These are phyloP conservation scores for Neurospora intermedia DNA, from an alignment of 495 filamentous ascomycete species.

Conservation along the genomic window DNA sequence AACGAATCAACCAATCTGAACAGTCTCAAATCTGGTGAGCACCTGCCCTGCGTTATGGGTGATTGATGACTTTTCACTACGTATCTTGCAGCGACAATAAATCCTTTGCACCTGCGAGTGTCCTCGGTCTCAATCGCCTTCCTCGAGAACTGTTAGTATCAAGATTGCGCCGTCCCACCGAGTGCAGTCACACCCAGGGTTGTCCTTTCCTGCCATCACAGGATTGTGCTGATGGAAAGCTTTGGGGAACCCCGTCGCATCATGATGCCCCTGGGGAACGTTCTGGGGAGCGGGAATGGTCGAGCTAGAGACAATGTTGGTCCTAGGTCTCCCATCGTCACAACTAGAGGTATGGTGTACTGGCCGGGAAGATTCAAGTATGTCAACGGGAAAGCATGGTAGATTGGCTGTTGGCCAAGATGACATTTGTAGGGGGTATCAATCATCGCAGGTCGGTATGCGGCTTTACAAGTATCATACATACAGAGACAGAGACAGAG, in stretches of 20 bases:
- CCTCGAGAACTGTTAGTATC: not conserved
- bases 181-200: not conserved
- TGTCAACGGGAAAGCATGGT: not conserved
- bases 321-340: not conserved
- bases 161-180: not conserved
- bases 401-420: not conserved
- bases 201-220: not conserved
- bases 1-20: not conserved
- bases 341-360: not conserved
- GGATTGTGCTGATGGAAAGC: not conserved
- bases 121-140: not conserved
- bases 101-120: not conserved
- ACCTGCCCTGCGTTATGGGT: not conserved
- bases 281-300: not conserved
- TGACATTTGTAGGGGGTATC: not conserved
- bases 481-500: not conserved
- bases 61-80: not conserved
- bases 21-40: not conserved
- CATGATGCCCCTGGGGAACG: not conserved
- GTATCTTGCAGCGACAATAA: not conserved
- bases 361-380: not conserved
- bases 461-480: not conserved
- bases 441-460: not conserved
- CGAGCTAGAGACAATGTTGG: not conserved
- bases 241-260: not conserved